Evolutionary conservation across 2,329 filamentous ascomycete species (phyloP).

Genomic region (Ophiostoma populinum): DNA sequence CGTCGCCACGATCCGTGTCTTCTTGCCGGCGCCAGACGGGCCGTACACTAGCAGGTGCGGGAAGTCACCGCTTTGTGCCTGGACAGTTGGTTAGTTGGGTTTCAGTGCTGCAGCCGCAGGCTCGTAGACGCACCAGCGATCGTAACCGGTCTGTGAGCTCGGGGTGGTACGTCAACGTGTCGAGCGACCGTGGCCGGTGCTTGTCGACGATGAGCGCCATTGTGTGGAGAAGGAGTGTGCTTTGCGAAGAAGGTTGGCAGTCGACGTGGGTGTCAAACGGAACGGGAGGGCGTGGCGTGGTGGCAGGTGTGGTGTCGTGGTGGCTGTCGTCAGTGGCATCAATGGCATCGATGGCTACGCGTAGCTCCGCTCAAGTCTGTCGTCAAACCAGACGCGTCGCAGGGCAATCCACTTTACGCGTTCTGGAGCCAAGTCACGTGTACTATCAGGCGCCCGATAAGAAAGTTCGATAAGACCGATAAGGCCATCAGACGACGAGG

Average conservation of each 20-base stretch:
- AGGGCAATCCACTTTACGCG: constrained; percentile 8
- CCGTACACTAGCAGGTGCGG: constrained; percentile 95
- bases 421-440: constrained; percentile 6
- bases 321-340: too few relatives aligned
- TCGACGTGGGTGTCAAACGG: neutral
- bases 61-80: constrained; percentile 96
- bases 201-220: constrained; percentile 60
- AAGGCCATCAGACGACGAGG: neutral
- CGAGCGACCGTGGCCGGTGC: constrained; percentile 55
- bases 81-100: constrained; percentile 3
- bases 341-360: too few relatives aligned
- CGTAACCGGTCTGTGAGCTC: constrained; percentile 76
- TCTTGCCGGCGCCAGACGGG: constrained; percentile 91
- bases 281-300: too few relatives aligned
- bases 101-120: too few relatives aligned
- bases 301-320: neutral
- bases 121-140: constrained; percentile 48
- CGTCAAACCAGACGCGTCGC: constrained; percentile 10
- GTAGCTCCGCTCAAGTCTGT: too few relatives aligned
- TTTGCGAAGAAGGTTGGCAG: neutral
- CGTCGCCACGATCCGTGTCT: constrained; percentile 89
- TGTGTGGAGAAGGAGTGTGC: too few relatives aligned
- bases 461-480: neutral
- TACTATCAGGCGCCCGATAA: neutral
- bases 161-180: constrained; percentile 68